phyloP scores from a whole-genome alignment of 2,329 filamentous ascomycete genomes.

The Akanthomyces dipterigenus region DNA sequence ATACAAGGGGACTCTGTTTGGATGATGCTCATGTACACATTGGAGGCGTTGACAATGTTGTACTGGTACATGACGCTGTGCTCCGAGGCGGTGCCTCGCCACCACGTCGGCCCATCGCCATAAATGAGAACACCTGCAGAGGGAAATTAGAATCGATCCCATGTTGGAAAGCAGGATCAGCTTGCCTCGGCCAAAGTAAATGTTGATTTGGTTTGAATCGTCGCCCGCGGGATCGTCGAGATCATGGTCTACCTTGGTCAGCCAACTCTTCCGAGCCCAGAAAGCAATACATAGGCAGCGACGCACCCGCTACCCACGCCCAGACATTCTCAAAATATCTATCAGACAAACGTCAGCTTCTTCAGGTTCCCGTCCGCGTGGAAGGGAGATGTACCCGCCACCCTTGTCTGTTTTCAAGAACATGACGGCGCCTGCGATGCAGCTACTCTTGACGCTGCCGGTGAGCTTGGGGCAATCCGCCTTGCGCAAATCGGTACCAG shows the following conservation, averaged over 20 bases:
- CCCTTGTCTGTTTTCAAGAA: neutral
- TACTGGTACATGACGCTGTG: constrained; percentile 40
- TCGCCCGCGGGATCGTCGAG: constrained; percentile 36
- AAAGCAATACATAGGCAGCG: too few species aligned
- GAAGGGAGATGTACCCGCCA: neutral
- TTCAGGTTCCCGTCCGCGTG: too few species aligned
- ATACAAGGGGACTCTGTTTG: constrained; percentile 28
- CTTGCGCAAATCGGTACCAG: neutral
- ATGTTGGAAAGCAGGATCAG: constrained; percentile 21
- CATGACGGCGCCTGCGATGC: neutral
- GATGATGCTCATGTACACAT: constrained; percentile 42
- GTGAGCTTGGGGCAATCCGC: neutral
- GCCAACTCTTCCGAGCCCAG: neutral
- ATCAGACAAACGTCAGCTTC: too few species aligned
- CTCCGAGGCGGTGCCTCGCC: constrained; percentile 9
- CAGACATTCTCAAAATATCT: too few species aligned
- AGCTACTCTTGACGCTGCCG: neutral
- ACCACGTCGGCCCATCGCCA: neutral
- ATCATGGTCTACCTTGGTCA: constrained; percentile 38
- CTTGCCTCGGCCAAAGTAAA: constrained; percentile 45
- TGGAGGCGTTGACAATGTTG: constrained; percentile 37
- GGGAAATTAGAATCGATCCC: neutral
- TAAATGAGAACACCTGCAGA: constrained; percentile 16
- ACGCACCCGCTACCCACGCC: too few species aligned
- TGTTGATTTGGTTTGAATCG: constrained; percentile 40